Percentiles rank a stretch among this genome's conserved stretches.
phyloP scores from a whole-genome alignment of 2,329 filamentous ascomycete species.

The Salinomyces thailandicus region DNA sequence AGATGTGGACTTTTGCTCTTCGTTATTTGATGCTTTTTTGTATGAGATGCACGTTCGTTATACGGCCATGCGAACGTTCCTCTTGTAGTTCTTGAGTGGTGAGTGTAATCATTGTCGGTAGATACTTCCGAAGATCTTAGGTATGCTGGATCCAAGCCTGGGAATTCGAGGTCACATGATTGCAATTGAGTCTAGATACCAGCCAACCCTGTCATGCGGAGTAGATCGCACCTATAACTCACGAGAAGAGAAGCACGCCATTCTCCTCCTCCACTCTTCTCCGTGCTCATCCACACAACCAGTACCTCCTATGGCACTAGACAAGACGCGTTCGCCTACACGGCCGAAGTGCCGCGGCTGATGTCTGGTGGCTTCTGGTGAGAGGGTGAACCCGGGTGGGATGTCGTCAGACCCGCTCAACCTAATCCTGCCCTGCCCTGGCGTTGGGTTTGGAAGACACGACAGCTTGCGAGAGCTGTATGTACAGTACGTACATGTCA shows the following conservation, averaged over 20 bases:
- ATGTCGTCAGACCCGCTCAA: neutral
- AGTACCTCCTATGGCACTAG: neutral
- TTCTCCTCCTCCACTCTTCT: neutral
- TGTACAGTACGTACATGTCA: neutral
- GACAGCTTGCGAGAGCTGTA: neutral
- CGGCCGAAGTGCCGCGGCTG: neutral
- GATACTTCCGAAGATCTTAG: no score
- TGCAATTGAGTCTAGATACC: no score
- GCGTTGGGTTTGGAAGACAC: no score
- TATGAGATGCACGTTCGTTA: no score
- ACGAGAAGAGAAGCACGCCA: neutral
- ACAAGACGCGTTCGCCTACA: neutral
- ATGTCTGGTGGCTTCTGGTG: neutral
- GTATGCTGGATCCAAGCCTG: no score
- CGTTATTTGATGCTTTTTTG: neutral
- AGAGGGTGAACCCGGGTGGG: neutral
- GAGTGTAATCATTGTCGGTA: no score
- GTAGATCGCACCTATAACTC: no score
- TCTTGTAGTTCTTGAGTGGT: no score
- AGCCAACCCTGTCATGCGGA: no score
- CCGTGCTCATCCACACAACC: neutral
- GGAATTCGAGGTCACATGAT: no score
- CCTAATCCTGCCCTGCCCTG: neutral
- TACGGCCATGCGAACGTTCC: no score
- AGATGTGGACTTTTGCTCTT: constrained; percentile 1